These are phyloP conservation scores for Haplosporangium sp. DNA, from an alignment of 371 early-diverging fungal genomes.

Conservation along the genomic window DNA sequence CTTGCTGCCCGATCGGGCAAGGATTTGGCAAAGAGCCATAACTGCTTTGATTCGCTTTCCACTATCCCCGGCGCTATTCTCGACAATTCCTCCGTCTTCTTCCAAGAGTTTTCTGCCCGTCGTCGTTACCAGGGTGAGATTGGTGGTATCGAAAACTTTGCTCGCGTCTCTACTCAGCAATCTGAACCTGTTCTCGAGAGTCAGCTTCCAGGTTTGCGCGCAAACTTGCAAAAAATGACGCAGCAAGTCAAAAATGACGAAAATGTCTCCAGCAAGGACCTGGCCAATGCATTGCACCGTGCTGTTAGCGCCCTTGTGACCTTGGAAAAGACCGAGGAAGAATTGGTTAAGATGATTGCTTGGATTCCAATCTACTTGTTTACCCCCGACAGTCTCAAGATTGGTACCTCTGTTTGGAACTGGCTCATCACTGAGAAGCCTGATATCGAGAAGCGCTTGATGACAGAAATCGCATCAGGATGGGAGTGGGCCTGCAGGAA, in stretches of 20 bases:
- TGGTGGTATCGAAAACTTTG: slow-evolving; percentile 62
- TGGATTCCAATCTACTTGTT: slow-evolving; percentile 90
- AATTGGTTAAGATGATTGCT: slow-evolving; percentile 82
- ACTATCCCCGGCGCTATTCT: slow-evolving; percentile 58
- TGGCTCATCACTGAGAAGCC: slow-evolving; percentile 87
- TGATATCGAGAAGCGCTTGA: slow-evolving; percentile 77
- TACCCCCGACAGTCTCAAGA: slow-evolving; percentile 80
- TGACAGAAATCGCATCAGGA: slow-evolving; percentile 82
- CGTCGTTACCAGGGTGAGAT: slow-evolving; percentile 71
- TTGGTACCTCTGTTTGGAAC: slow-evolving; percentile 87
- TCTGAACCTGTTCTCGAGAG: slow-evolving; percentile 32
- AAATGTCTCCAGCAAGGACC: slow-evolving; percentile 58
- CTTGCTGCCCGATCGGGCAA: slow-evolving; percentile 80
- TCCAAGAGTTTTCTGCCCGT: slow-evolving; percentile 69
- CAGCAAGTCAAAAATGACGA: slow-evolving; percentile 62
- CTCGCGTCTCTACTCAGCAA: slow-evolving; percentile 16
- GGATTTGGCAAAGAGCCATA: slow-evolving; percentile 61
- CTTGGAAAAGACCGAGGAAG: slow-evolving; percentile 65
- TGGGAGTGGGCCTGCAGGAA: slow-evolving; percentile 88
- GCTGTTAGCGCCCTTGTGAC: slow-evolving; percentile 59
- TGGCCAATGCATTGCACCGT: slow-evolving; percentile 64
- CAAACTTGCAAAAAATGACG: slow-evolving; percentile 52
- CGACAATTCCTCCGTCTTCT: slow-evolving; percentile 71
- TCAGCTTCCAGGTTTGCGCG: slow-evolving; percentile 60
- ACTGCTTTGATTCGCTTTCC: slow-evolving; percentile 57